Conservation (phyloP, 192 early-diverging fungal species). For the Diversispora eburnea region DNA sequence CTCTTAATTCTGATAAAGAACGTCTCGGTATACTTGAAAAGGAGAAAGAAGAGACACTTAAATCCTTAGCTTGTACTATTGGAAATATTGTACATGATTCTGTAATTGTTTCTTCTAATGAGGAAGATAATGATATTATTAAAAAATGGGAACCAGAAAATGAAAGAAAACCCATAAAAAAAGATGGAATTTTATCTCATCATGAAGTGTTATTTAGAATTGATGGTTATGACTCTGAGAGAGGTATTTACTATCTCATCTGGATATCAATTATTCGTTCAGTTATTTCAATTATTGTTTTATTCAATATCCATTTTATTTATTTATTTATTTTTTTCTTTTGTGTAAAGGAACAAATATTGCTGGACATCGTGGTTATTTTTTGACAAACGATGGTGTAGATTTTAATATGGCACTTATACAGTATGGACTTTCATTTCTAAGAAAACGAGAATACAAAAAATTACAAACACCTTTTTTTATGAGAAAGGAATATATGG, state of each 20-base stretch:
- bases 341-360: conserved; percentile 59
- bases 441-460: conserved; percentile 74
- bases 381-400: conserved; percentile 91
- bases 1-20: conserved; percentile 68
- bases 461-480: conserved; percentile 98
- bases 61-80: conserved; percentile 60
- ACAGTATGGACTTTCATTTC: conserved; percentile 92
- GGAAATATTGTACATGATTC: conserved; percentile 96
- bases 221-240: conserved; percentile 82
- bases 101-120: conserved; percentile 81
- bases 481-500: conserved; percentile 96
- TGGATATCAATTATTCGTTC: background rate
- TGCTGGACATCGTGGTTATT: conserved; percentile 98
- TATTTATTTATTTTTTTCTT: background rate
- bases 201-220: conserved; percentile 92
- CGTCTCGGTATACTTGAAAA: conserved; percentile 69
- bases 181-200: conserved; percentile 70
- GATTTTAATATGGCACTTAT: conserved; percentile 96
- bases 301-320: background rate
- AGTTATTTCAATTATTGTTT: no score
- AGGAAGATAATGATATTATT: conserved; percentile 46
- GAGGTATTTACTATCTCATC: conserved; percentile 50
- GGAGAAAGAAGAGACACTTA: conserved; percentile 64
- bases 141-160: conserved; percentile 16
- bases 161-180: conserved; percentile 45